Base-by-base conservation (phyloP, 257 asterid genomes). In the Henckelia pumila region DNA sequence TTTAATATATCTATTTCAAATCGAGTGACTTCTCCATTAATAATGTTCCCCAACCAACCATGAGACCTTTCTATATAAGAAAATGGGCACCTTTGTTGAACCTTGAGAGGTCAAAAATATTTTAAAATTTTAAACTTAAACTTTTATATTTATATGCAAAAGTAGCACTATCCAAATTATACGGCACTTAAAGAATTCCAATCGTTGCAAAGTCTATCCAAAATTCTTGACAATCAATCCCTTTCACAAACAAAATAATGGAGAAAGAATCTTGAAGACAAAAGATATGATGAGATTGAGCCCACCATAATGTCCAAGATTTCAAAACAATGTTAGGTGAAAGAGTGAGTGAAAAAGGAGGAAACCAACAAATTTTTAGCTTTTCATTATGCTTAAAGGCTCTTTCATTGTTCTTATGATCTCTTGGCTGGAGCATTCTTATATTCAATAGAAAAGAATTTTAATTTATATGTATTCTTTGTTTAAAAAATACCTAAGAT, bases 211-310 rank as follows among this genome's bases (percentile, higher is more conserved):
- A 75, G 69, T 33, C 73, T 78, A 78, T 77, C 89, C 77, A 76
- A 80, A 73, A 44, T 71, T 66, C 59, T 71, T 67, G 78, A 80
- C 84, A 84, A 82, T 78, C 9, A 64, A 79, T 77, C 85, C 32
- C 67, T 79, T 80, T 83, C 83, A 65, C 50, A 64, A 66, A 65
- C 64, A 69, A 81, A 73, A 78, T 74, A 80, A 83, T 71, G 63
- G 78, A 64, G 59, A 32, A 69, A 75, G 91, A 80, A 84, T 86
- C 92, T 81, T 81, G n/a, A 63, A 56, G 79, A 77, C 79, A 77
- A 1, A 1, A 81, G 71, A 81, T 74, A 70, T 62, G 73, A 56
- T 73, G 75, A 71, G 59, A 29, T 29, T 7, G 73, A 66, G 69
- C 79, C 84, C 80, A 64, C 76, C 35, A 56, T 50, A 76, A 61